Base-by-base conservation (phyloP, 78 protist genomes). In the Ministeria vibrans region DNA sequence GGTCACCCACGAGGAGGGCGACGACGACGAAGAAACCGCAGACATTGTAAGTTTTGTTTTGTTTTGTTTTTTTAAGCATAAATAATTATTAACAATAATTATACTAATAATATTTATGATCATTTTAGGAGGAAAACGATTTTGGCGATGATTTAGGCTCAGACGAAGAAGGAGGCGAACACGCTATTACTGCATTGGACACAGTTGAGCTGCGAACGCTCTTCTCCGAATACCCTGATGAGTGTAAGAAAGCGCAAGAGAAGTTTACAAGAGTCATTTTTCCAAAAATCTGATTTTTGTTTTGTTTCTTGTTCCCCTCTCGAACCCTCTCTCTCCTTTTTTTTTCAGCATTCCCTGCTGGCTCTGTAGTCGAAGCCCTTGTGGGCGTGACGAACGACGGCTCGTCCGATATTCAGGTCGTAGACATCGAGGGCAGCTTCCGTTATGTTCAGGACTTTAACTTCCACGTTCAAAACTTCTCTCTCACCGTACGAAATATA, bases 401-500 rank as follows among this genome's bases (percentile, higher is more conserved):
- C 39, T 20, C 13, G 71, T 34, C 28, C 32, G 71, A 63, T 11
- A 7, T 63, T 25, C 34, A 11, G n/a, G 71, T 63, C 71, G 34
- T 25, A 2, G 23, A 32, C 32, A 32, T 63, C 34, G 71, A 32
- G 15, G 71, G 71, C 71, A 11, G 20, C 43, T 63, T 63, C 71
- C 71, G 71, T 25, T 32, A 63, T 32, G 43, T 41, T 41, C 71
- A 63, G 71, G 71, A 63, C 41, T 32, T 63, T 41, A 63, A 63
- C n/a, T 32, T 34, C 23, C 4, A 34, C 71, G 34, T 32, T 41
- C 71, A 63, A 41, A 63, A 63, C 71, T 28, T 23, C n/a, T 4
- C 66, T 3, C n/a, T 59, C 66, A 27, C n/a, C 55, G n/a, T 15
- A 15, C 55, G 15, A 49, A 9, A 9, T 15, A 9, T 15, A 49